Base-by-base conservation (phyloP, 164 flowering plant species). In the Sedum album region DNA sequence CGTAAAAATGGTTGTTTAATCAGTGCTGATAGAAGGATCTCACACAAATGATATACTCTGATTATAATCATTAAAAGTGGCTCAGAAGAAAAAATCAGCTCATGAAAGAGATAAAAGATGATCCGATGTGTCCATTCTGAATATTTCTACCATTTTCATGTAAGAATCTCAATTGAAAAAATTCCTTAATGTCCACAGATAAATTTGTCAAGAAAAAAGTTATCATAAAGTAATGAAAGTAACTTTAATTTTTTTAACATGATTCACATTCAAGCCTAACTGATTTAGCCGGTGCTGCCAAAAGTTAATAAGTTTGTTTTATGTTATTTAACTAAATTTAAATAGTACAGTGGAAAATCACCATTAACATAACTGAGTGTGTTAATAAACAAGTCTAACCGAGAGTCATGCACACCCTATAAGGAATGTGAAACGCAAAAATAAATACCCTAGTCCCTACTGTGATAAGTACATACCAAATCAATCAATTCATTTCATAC, bases 401-500 rank as follows among this genome's bases (percentile, higher is more conserved):
- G 2, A 2, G 26, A 25, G 8, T 55, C 9, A 26, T 26, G 2
- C 20, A 57, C 1, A 49, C 4, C 25, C 23, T 55, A 55, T 7
- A 14, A 55, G 30, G 31, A 55, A 55, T 2, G 14, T 55, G 17
- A 28, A 14, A 11, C 15, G 7, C 2, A 44, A 42, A 46, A 42
- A 66, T 23, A 11, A 25, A 28, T 21, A 28, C 30, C 26, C n/a
- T n/a, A n/a, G n/a, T n/a, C n/a, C n/a, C n/a, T n/a, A 66, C 13
- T n/a, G 9, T 67, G n/a, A 5, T 21, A 23, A 23, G 4, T 63
- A 20, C 38, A 8, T 31, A 13, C 39, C 23, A 31, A 31, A n/a
- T 42, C 21, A 38, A 14, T 6, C 9, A 30, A 49, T 15, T 5
- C 2, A n/a, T 35, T 28, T 0, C 67, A 18, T 11, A 91, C 97